Percentiles rank a stretch among this genome's conserved stretches.
Conservation (phyloP, 2,329 filamentous ascomycete species). For the Claviceps sp. region DNA sequence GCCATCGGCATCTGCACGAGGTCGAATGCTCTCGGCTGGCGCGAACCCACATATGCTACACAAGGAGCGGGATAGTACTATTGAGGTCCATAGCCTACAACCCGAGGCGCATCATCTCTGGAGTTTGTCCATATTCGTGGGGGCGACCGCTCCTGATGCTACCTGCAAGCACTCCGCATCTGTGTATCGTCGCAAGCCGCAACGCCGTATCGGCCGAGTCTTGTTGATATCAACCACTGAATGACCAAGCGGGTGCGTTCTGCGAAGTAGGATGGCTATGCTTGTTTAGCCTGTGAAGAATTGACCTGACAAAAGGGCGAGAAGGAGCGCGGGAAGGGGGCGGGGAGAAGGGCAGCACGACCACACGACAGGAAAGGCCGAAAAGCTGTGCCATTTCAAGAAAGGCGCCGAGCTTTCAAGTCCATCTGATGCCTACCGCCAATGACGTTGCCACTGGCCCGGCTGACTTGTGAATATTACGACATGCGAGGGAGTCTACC, state of each 20-base stretch:
- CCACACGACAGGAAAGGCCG: neutral
- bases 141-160: neutral
- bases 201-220: slow-evolving; percentile 5
- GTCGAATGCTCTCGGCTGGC: slow-evolving; percentile 4
- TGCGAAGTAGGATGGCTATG: neutral
- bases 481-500: neutral
- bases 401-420: neutral
- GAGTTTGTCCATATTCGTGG: neutral
- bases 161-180: slow-evolving; percentile 2
- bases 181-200: slow-evolving; percentile 4
- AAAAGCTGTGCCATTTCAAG: neutral
- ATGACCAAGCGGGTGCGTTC: neutral
- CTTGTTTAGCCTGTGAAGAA: neutral
- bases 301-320: neutral
- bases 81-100: neutral
- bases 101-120: neutral
- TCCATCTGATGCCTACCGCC: neutral
- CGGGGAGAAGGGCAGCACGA: no score
- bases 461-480: neutral
- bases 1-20: slow-evolving; percentile 3
- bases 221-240: neutral
- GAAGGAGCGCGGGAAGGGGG: neutral
- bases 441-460: neutral
- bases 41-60: neutral
- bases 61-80: neutral